A percentile compares a stretch with the other conserved stretches of the same genome.
Evolutionary conservation across 306 rosid species (phyloP).

Genomic region (Acmispon strigosus): DNA sequence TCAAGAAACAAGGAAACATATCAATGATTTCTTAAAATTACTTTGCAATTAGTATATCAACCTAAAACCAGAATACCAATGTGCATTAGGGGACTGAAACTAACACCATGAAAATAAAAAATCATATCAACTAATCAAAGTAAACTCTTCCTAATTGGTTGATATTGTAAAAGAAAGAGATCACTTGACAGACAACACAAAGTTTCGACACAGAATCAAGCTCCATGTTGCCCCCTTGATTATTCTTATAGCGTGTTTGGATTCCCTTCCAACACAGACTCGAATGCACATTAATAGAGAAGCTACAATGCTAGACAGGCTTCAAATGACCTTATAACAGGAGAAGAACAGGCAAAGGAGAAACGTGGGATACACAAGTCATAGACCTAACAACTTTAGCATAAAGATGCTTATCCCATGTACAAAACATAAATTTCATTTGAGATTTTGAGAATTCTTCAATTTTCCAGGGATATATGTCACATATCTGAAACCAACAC

Average conservation of each 20-base stretch:
- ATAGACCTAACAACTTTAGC: not conserved
- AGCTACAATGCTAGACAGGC: too few species aligned
- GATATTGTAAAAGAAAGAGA: not conserved
- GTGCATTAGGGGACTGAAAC: not conserved
- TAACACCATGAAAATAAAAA: not conserved
- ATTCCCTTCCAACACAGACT: too few species aligned
- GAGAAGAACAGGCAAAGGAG: not conserved
- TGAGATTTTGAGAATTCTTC: not conserved
- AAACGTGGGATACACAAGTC: not conserved
- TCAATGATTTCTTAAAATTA: not conserved
- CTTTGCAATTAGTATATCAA: not conserved
- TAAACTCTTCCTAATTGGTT: not conserved
- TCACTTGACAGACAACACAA: not conserved
- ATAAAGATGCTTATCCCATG: not conserved
- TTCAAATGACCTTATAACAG: not conserved
- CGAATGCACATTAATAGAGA: too few species aligned
- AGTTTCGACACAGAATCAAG: not conserved
- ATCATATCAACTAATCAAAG: not conserved
- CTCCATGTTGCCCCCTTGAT: not conserved
- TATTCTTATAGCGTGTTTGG: not conserved
- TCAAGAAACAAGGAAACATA: constrained; percentile 9
- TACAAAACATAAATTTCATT: not conserved
- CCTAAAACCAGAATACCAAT: not conserved
- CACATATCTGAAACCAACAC: not conserved
- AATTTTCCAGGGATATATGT: not conserved